Conservation (phyloP, 2,329 filamentous ascomycete species). For the Arthrobotrys conoides region DNA sequence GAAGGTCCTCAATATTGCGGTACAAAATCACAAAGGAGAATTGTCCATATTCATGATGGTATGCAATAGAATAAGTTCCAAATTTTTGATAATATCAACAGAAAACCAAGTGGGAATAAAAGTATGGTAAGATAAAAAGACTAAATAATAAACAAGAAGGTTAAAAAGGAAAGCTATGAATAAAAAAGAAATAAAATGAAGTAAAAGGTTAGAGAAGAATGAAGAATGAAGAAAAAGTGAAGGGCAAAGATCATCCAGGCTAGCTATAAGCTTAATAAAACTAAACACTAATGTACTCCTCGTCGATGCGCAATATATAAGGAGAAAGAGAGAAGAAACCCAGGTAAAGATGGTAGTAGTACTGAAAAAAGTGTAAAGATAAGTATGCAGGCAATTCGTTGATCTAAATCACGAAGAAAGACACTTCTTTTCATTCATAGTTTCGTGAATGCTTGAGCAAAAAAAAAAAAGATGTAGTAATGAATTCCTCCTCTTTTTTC, state of each 20-base stretch:
- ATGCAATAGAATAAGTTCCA: background rate
- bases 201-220: no score
- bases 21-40: no score
- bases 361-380: slow-evolving; percentile 28
- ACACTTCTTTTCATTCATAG: slow-evolving; percentile 33
- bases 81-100: background rate
- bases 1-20: no score
- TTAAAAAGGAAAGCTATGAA: background rate
- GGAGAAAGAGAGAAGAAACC: background rate
- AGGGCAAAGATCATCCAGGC: slow-evolving; percentile 15
- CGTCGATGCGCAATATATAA: slow-evolving; percentile 7
- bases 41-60: no score
- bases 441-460: slow-evolving; percentile 16
- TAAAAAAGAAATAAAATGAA: no score
- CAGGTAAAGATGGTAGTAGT: slow-evolving; percentile 2
- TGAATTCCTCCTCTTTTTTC: background rate
- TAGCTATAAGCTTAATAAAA: slow-evolving; percentile 24
- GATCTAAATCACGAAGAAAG: slow-evolving; percentile 46
- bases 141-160: slow-evolving; percentile 10
- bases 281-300: slow-evolving; percentile 31
- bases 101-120: background rate
- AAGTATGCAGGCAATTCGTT: slow-evolving; percentile 44
- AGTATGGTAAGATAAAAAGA: slow-evolving; percentile 9
- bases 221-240: slow-evolving; percentile 11
- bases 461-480: slow-evolving; percentile 23